phyloP scores from a whole-genome alignment of 2,329 filamentous ascomycete species.

The Diaporthe destruens region DNA sequence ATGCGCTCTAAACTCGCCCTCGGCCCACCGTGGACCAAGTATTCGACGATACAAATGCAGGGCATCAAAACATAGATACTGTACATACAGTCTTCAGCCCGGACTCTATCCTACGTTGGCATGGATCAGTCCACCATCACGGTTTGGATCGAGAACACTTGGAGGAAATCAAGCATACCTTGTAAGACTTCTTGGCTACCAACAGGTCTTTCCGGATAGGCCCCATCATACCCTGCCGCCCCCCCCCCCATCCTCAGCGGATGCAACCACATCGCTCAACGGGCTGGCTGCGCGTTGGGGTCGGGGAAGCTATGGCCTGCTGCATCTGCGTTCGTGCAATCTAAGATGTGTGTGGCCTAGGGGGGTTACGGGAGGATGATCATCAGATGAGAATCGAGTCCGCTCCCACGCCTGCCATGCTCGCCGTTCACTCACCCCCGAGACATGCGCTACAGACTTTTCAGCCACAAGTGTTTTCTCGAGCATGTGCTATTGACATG shows the following conservation, averaged over 20 bases:
- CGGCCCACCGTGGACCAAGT: conserved; percentile 3
- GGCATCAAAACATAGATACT: not conserved
- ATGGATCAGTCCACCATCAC: conserved; percentile 15
- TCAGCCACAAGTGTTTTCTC: conserved; percentile 38
- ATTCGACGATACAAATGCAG: not conserved
- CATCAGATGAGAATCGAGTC: conserved; percentile 36
- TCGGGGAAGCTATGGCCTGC: conserved; percentile 33
- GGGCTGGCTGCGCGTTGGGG: conserved; percentile 29
- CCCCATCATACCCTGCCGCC: conserved; percentile 21
- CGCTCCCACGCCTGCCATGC: conserved; percentile 29
- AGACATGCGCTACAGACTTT: conserved; percentile 40
- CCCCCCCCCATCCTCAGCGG: not conserved
- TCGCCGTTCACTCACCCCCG: conserved; percentile 33
- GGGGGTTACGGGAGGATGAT: conserved; percentile 33
- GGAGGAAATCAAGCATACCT: conserved; percentile 27
- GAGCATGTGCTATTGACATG: not conserved
- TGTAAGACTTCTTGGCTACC: conserved; percentile 7
- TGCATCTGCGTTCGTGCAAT: conserved; percentile 38
- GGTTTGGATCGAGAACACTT: conserved; percentile 10
- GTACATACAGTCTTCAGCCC: conserved; percentile 6
- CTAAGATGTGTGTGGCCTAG: conserved; percentile 26
- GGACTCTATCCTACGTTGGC: conserved; percentile 24
- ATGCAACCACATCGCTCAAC: conserved; percentile 39
- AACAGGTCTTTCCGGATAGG: conserved; percentile 31
- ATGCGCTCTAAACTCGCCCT: not conserved